phyloP scores from a whole-genome alignment of 495 filamentous ascomycete species.

The Aspergillus ostianus region DNA sequence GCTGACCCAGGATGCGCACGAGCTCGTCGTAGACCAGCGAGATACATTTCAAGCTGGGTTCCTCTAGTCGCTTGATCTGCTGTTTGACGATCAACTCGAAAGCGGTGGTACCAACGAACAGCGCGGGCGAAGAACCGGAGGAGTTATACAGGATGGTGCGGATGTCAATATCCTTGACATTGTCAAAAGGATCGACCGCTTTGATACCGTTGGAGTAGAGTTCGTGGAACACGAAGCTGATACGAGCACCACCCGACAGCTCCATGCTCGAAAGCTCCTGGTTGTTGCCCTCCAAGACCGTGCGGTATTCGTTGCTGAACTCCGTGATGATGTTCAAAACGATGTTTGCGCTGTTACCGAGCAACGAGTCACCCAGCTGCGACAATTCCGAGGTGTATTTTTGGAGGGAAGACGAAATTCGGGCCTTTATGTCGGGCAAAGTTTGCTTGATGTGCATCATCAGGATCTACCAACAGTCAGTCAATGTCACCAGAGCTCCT shows the following conservation, averaged over 20 bases:
- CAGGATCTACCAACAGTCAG: conserved; percentile 62
- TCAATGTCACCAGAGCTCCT: not conserved
- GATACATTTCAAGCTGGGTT: conserved; percentile 95
- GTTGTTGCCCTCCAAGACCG: conserved; percentile 94
- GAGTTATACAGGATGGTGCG: conserved; percentile 97
- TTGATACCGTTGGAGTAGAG: conserved; percentile 97
- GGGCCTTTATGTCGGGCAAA: conserved; percentile 94
- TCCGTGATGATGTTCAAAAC: conserved; percentile 98
- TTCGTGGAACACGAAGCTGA: conserved; percentile 99
- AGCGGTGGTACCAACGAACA: conserved; percentile 96
- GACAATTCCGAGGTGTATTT: conserved; percentile 85
- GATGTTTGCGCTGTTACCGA: conserved; percentile 94
- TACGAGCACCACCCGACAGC: conserved; percentile 94
- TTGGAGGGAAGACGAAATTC: conserved; percentile 86
- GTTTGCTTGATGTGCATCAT: conserved; percentile 99
- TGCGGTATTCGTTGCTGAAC: conserved; percentile 95
- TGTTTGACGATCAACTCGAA: conserved; percentile 99
- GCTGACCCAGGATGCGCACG: conserved; percentile 88
- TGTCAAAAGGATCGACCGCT: conserved; percentile 95
- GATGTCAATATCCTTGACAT: conserved; percentile 97
- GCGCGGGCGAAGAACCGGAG: conserved; percentile 91
- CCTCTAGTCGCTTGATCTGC: conserved; percentile 94
- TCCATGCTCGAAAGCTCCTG: conserved; percentile 91
- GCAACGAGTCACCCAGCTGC: conserved; percentile 87
- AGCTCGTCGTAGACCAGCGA: conserved; percentile 97